Base-by-base conservation (phyloP, 257 asterid genomes). In the Fraxinus anomala region DNA sequence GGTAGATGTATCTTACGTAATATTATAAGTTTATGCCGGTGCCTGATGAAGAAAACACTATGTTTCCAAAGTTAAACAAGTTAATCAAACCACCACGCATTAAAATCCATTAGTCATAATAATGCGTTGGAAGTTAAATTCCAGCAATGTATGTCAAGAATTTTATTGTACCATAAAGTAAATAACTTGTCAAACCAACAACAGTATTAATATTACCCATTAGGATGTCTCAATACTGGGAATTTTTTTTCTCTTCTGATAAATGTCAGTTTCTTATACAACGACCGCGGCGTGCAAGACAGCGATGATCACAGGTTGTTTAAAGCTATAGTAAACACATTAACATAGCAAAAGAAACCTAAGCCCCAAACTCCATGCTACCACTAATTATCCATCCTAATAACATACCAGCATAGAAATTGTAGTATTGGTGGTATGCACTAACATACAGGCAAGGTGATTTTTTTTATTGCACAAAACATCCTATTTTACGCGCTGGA, bases 21-120 rank as follows among this genome's bases (percentile, higher is more conserved):
- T 59, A 74, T 17, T 11, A 74, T 71, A 23, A 31, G 33, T 34
- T 74, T 63, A 75, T 63, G 80, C 34, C 77, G 42, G 56, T 66
- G 65, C 12, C 24, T 1, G 65, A 21, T 68, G 76, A 74, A 42
- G 47, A 74, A 13, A 68, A 26, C 68, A 70, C 54, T 23, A 13
- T 69, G 70, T 66, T 79, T 40, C 42, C 39, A 56, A 51, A 74
- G 31, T 39, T n/a, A 16, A 31, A 68, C 74, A 76, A 75, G 24
- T 51, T 69, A 21, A 70, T 44, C 40, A 39, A 72, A 26, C 31
- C 72, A 47, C 70, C 76, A 70, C 1, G 44, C n/a, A 67, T 61
- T 19, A 63, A 75, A 71, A n/a, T 68, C 24, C 74, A 69, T 63
- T 23, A 74, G 66, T 31, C 68, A 61, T 44, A 44, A 44, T 44